Evolutionary conservation across 1,284 basidiomycete species (phyloP).

Genomic region (Cryptococcus sp.): DNA sequence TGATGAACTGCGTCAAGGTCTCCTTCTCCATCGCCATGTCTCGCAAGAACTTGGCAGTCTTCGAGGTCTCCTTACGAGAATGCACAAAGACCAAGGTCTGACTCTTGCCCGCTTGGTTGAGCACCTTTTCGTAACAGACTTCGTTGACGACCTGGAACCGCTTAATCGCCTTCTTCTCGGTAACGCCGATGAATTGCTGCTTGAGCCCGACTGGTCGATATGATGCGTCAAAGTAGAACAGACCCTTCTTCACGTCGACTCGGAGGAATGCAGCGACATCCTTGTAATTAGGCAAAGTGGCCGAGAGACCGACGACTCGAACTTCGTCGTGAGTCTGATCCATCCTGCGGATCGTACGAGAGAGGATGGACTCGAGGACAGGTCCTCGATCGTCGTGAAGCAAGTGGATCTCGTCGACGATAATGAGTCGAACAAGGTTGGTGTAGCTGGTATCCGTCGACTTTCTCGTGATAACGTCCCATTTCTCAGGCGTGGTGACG

Average conservation of each 20-base stretch:
- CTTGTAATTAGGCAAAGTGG: slow-evolving; percentile 96
- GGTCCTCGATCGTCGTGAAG: slow-evolving; percentile 98
- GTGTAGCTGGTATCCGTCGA: slow-evolving; percentile 96
- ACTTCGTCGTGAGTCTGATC: slow-evolving; percentile 93
- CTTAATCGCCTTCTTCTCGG: slow-evolving; percentile 99
- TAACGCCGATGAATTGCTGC: slow-evolving; percentile 96
- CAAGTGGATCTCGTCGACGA: slow-evolving; percentile 98
- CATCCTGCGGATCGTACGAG: slow-evolving; percentile 90
- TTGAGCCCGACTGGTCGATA: slow-evolving; percentile 93
- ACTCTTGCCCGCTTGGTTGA: slow-evolving; percentile 83
- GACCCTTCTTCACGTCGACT: slow-evolving; percentile 85
- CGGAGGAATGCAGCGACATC: slow-evolving; percentile 99
- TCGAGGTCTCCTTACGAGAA: slow-evolving; percentile 96
- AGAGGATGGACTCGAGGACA: slow-evolving; percentile 89
- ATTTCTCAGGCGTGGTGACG: slow-evolving; percentile 98
- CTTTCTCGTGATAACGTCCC: slow-evolving; percentile 99
- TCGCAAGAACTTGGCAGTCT: slow-evolving; percentile 92
- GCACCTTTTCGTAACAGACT: slow-evolving; percentile 97
- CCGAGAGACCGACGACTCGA: slow-evolving; percentile 91
- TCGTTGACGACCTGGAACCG: slow-evolving; percentile 98
- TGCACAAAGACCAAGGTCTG: slow-evolving; percentile 92
- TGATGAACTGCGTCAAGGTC: slow-evolving; percentile 92
- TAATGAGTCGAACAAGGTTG: slow-evolving; percentile 93
- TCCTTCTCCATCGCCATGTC: slow-evolving; percentile 97
- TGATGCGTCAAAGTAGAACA: slow-evolving; percentile 96